Percentiles rank a stretch among this genome's conserved stretches.
Evolutionary conservation across 345 rosid genomes (phyloP).

Genomic region (Corchorus olitorius): DNA sequence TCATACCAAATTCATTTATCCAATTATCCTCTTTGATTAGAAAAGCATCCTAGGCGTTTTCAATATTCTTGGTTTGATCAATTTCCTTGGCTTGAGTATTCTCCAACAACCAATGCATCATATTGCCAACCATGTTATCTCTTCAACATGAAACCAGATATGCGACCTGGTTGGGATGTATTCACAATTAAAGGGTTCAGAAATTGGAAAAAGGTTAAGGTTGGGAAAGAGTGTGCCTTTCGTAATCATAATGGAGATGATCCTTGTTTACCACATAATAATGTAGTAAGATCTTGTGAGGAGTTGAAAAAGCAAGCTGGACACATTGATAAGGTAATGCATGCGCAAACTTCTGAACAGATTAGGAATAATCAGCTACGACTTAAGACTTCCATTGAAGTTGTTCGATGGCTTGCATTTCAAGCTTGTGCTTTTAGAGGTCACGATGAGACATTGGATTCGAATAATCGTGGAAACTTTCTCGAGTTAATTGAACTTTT

Average conservation of each 20-base stretch:
- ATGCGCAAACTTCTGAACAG: not conserved
- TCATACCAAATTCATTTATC: too few species aligned
- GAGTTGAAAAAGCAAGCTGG: not conserved
- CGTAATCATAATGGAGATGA: not conserved
- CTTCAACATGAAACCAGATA: not conserved
- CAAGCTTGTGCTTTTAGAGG: constrained; percentile 14
- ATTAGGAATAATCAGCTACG: not conserved
- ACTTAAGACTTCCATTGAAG: not conserved
- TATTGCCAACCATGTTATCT: not conserved
- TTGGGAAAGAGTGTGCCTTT: not conserved
- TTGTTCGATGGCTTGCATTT: not conserved
- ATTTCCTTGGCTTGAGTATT: too few species aligned
- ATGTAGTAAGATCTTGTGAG: not conserved
- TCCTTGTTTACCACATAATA: not conserved
- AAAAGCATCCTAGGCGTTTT: too few species aligned
- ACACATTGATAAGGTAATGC: not conserved
- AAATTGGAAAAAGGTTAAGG: not conserved
- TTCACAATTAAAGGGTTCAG: not conserved
- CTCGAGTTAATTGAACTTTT: constrained; percentile 1
- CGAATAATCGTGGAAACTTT: not conserved
- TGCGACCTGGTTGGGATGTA: not conserved
- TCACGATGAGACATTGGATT: not conserved
- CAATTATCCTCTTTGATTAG: too few species aligned
- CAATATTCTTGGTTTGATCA: too few species aligned
- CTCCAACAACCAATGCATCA: too few species aligned